A percentile compares a stretch with the other conserved stretches of the same genome.
Evolutionary conservation across 345 rosid genomes (phyloP).

Genomic region (Anastatica hierochuntica): DNA sequence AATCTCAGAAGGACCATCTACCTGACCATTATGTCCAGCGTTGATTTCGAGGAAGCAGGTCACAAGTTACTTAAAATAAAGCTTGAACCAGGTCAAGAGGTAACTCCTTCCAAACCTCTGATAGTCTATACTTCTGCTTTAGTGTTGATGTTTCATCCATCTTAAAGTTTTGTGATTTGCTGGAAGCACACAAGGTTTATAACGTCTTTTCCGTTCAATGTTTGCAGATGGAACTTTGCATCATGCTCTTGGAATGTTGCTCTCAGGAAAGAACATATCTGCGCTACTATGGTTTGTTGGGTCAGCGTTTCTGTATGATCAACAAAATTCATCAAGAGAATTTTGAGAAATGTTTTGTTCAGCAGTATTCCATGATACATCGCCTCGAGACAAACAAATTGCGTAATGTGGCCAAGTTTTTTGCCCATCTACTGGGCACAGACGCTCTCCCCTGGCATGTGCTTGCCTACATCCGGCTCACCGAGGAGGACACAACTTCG

Average conservation of each 20-base stretch:
- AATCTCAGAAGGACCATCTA: conserved; percentile 96
- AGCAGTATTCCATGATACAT: conserved; percentile 93
- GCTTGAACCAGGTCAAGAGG: conserved; percentile 99
- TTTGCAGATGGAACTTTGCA: conserved; percentile 84
- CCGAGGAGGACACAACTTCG: conserved; percentile 93
- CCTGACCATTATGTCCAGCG: conserved; percentile 95
- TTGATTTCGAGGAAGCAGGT: conserved; percentile 97
- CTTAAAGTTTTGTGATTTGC: background rate
- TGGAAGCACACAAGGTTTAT: background rate
- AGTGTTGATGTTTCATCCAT: too few species aligned
- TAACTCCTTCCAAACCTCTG: conserved; percentile 18
- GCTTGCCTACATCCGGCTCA: conserved; percentile 67
- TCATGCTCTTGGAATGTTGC: conserved; percentile 94
- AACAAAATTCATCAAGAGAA: conserved; percentile 85
- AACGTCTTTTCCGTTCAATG: conserved; percentile 3
- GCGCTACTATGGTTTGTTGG: conserved; percentile 77
- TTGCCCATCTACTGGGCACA: conserved; percentile 89
- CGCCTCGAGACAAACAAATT: conserved; percentile 83
- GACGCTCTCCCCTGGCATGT: conserved; percentile 96
- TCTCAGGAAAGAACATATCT: conserved; percentile 94
- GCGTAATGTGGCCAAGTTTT: conserved; percentile 88
- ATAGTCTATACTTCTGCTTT: background rate
- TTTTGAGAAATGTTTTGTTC: conserved; percentile 84
- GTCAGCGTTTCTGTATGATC: conserved; percentile 93
- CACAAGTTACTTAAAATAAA: conserved; percentile 89